Conservation (phyloP, 2,329 filamentous ascomycete species). For the Aureobasidium melanogenum region DNA sequence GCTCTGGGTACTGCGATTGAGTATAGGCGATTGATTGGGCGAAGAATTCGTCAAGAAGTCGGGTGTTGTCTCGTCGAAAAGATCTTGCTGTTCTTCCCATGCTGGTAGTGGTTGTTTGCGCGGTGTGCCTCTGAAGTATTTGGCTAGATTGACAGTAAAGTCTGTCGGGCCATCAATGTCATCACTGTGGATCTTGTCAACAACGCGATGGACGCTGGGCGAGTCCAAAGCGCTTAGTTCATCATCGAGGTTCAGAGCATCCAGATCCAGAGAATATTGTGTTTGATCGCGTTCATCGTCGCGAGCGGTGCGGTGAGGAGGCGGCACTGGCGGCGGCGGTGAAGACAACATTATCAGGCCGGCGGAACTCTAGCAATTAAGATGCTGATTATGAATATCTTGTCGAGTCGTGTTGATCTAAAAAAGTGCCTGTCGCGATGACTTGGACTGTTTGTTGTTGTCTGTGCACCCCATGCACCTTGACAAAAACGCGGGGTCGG, state of each 20-base stretch:
- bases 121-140: conserved; percentile 20
- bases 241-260: conserved; percentile 22
- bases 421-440: background rate
- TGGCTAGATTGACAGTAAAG: conserved; percentile 29
- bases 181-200: conserved; percentile 22
- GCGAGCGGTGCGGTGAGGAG: background rate
- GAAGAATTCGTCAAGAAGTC: conserved; percentile 15
- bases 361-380: background rate
- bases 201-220: conserved; percentile 18
- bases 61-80: background rate
- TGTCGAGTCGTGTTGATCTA: background rate
- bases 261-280: conserved; percentile 26
- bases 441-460: conserved; percentile 10
- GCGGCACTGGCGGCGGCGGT: conserved; percentile 1
- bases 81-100: background rate
- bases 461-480: conserved; percentile 3
- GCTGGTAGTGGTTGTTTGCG: conserved; percentile 1
- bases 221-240: conserved; percentile 10
- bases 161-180: conserved; percentile 31
- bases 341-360: conserved; percentile 18
- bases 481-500: background rate
- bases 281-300: background rate
- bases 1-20: background rate
- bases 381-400: conserved; percentile 1
- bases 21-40: background rate